phyloP scores from a whole-genome alignment of 2,329 filamentous ascomycete genomes.

The Lasiodiplodia citricola region DNA sequence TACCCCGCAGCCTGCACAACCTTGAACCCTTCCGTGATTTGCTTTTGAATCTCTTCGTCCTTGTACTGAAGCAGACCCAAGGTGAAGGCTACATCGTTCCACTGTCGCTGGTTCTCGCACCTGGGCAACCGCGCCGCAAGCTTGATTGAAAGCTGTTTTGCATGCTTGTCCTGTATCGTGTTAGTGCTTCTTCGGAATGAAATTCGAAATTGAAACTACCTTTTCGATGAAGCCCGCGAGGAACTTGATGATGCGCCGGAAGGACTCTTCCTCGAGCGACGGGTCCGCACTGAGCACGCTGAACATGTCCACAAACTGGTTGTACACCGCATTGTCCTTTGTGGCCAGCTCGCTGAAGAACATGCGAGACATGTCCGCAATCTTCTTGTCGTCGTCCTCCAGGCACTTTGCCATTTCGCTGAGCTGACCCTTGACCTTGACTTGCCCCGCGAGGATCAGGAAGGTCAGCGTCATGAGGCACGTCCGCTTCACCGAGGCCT shows the following conservation, averaged over 20 bases:
- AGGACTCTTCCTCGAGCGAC: constrained; percentile 80
- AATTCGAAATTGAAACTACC: constrained; percentile 56
- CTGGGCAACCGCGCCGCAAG: constrained; percentile 82
- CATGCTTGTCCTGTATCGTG: constrained; percentile 84
- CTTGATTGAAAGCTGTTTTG: constrained; percentile 91
- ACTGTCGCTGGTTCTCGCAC: constrained; percentile 92
- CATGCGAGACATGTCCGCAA: constrained; percentile 93
- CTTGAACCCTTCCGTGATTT: constrained; percentile 74
- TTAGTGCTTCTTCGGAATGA: constrained; percentile 29
- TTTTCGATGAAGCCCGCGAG: constrained; percentile 96
- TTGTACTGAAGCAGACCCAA: constrained; percentile 89
- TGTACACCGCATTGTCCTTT: constrained; percentile 99
- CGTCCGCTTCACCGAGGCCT: constrained; percentile 91
- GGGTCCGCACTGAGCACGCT: constrained; percentile 84
- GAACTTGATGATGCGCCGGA: constrained; percentile 89
- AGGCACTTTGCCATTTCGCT: constrained; percentile 99
- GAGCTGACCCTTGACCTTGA: constrained; percentile 98
- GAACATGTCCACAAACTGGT: constrained; percentile 99
- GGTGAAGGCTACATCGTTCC: constrained; percentile 96
- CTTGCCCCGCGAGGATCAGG: constrained; percentile 93
- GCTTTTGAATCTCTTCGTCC: constrained; percentile 84
- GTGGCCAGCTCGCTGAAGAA: constrained; percentile 98
- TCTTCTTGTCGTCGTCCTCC: constrained; percentile 92
- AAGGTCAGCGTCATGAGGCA: constrained; percentile 99
- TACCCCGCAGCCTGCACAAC: constrained; percentile 45